Conservation (phyloP, 2,329 filamentous ascomycete genomes). For the Aureobasidium zeae region DNA sequence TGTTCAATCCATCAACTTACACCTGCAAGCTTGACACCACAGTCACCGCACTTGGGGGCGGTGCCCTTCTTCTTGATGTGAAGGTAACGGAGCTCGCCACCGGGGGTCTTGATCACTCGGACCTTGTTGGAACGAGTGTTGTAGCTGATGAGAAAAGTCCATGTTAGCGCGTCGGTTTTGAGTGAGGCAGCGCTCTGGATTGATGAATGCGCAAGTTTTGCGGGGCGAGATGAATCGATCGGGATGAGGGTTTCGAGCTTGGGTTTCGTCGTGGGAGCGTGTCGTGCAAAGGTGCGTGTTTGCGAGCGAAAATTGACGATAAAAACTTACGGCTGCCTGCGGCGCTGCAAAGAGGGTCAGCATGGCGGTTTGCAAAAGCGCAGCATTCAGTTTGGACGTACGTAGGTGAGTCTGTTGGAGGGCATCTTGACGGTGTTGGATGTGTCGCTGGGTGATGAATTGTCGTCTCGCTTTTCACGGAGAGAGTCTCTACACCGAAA, state of each 20-base stretch:
- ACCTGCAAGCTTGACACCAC: constrained; percentile 91
- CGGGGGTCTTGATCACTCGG: constrained; percentile 90
- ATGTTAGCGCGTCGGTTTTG: constrained; percentile 17
- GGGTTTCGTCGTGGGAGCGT: not conserved
- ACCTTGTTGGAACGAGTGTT: constrained; percentile 98
- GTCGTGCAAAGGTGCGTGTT: constrained; percentile 4
- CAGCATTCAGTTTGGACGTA: no score
- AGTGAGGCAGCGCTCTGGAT: not conserved
- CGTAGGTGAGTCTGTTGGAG: constrained; percentile 48
- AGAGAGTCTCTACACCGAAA: no score
- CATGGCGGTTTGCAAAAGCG: no score
- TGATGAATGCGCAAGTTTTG: constrained; percentile 7
- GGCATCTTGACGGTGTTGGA: constrained; percentile 40
- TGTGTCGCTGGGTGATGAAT: constrained; percentile 18
- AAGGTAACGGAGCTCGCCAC: constrained; percentile 88
- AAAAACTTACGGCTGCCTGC: constrained; percentile 45
- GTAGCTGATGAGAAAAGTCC: constrained; percentile 57
- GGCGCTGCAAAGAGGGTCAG: constrained; percentile 36
- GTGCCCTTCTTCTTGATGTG: constrained; percentile 99
- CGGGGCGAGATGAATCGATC: constrained; percentile 1
- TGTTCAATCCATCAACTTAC: constrained; percentile 61
- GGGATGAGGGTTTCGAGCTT: not conserved
- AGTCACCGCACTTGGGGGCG: constrained; percentile 98
- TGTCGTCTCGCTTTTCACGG: constrained; percentile 12
- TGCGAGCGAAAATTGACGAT: no score